phyloP scores from a whole-genome alignment of 2,329 filamentous ascomycete species.

The Coniochaeta hoffmannii region DNA sequence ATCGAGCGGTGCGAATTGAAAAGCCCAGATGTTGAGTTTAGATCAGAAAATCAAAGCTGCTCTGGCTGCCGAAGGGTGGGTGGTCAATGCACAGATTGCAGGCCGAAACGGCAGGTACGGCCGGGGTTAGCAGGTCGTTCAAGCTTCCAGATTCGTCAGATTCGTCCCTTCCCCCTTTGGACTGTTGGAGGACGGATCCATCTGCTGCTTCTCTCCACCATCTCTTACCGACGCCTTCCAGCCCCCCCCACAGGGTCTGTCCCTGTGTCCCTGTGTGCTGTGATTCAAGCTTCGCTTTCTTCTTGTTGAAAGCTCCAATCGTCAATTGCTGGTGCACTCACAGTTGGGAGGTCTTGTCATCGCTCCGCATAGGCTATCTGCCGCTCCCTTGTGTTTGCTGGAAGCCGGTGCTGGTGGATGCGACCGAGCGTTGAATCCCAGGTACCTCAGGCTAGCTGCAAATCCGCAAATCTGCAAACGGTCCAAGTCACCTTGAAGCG shows the following conservation, averaged over 20 bases:
- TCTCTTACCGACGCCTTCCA: not conserved
- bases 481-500: not conserved
- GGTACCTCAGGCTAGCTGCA: not conserved
- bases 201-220: not conserved
- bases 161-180: not conserved
- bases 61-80: not conserved
- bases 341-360: not conserved
- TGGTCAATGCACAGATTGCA: not conserved
- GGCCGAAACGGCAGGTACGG: not conserved
- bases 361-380: not conserved
- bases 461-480: not conserved
- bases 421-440: not conserved
- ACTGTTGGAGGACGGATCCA: not conserved
- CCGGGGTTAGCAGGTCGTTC: not conserved
- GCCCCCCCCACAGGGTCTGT: not conserved
- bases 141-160: constrained; percentile 1
- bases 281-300: not conserved
- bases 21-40: too few relatives aligned
- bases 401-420: not conserved
- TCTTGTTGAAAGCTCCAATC: not conserved
- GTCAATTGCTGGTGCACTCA: not conserved
- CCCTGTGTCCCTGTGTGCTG: not conserved
- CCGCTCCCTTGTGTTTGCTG: too few relatives aligned
- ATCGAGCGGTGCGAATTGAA: too few relatives aligned
- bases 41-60: too few relatives aligned